Evolutionary conservation across 192 early-diverging fungal species (phyloP), one percentile per base, ranked within the genome.

Genomic region (Coemansia sp.): DNA sequence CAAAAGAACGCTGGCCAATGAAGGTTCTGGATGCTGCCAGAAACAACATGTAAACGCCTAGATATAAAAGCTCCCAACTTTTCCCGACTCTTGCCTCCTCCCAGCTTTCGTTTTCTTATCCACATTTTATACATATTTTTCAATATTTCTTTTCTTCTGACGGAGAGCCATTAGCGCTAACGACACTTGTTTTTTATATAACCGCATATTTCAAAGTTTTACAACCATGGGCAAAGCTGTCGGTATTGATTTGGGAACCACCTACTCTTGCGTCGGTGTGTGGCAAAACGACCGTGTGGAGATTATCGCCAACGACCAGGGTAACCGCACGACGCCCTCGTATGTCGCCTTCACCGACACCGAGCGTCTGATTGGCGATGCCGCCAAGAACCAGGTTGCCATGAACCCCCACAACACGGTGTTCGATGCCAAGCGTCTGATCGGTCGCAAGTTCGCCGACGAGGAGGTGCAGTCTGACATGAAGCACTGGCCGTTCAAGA

Each of bases 271-370:
- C 75, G 85, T 87, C 48, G 85, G 74, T 44, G 88, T 93, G 61
- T 89, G 87, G 87, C 84, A 90, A 74, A 88, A 88, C 74, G 89
- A 90, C 68, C 86, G 89, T 65, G 95, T 95, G 66, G 94, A 97
- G 84, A 95, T 98, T 75, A 95, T 98, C 81, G 93, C 94, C 86
- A 99, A 99, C 87, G 97, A 97, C 85, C 95, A 99, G 88, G 97
- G 97, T 83, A 95, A 96, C 90, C 93, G 97, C 72, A 99, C 94
- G 66, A 99, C 95, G 59, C 95, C 97, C 59, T 96, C 95, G 67
- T 97, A 97, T 69, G 97, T 99, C 65, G 95, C 77, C 51, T 99
- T 99, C 87, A 94, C 94, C 63, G 97, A 96, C 88, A 79, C 88
- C 72, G 97, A 99, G 89, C 95, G 97, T 86, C 90, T 99, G 68